A percentile compares a stretch with the other conserved stretches of the same genome.
Evolutionary conservation across 2,329 filamentous ascomycete genomes (phyloP).

Genomic region (Cercospora canescens): DNA sequence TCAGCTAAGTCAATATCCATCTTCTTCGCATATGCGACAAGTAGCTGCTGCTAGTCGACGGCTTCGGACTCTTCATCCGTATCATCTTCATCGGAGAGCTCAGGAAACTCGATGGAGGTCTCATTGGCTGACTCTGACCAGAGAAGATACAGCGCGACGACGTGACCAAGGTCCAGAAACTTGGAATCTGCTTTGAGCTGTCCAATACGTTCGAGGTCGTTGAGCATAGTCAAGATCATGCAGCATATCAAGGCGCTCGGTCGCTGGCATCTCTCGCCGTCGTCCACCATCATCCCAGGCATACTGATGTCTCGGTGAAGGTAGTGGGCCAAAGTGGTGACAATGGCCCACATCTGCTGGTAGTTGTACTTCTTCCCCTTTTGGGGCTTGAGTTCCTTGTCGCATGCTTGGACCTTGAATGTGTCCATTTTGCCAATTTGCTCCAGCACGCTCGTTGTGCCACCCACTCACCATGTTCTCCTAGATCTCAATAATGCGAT

Average conservation of each 20-base stretch:
- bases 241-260: conserved; percentile 3
- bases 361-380: conserved; percentile 10
- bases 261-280: conserved; percentile 5
- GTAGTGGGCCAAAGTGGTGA: conserved; percentile 8
- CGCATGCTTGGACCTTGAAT: conserved; percentile 6
- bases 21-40: background rate
- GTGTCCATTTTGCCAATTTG: background rate
- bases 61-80: background rate
- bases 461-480: conserved; percentile 3
- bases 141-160: conserved; percentile 8
- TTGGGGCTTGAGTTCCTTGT: conserved; percentile 11
- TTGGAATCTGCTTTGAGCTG: conserved; percentile 9
- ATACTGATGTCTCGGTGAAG: conserved; percentile 10
- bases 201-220: conserved; percentile 10
- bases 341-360: conserved; percentile 15
- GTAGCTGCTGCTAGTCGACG: background rate
- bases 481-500: conserved; percentile 10
- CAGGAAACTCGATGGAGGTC: conserved; percentile 2
- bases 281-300: conserved; percentile 12
- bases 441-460: background rate
- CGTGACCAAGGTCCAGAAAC: conserved; percentile 8
- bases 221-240: conserved; percentile 12
- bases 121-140: background rate
- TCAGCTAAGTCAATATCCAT: background rate
- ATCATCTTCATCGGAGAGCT: background rate